Evolutionary conservation across 192 early-diverging fungal species (phyloP), one percentile per base, ranked within the genome.

Genomic region (Backusella morwellensis): DNA sequence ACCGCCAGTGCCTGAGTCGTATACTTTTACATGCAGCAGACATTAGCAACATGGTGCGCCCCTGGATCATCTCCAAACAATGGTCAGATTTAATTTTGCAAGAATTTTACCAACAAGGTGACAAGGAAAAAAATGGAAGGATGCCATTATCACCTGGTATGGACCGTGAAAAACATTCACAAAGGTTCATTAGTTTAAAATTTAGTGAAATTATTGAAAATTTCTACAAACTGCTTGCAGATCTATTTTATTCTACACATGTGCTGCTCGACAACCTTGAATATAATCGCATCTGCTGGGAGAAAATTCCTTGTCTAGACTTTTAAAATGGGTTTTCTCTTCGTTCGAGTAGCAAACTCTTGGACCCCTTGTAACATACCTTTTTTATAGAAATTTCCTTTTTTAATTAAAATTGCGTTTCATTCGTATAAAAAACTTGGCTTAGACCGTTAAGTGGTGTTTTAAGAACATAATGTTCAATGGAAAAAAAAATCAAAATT

Each of bases 91-190:
- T 93, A 75, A 91, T 97, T 29, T 88, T 93, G 2, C 75, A 87
- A 72, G 96, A 97, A 80, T 96, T 94, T 66, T 93, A 92, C 72
- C 70, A 84, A 32, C 96, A 97, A 73, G 94, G 95, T 23, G 94
- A 97, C 38, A 68, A 89, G 40, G 96, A 96, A 78, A 93, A 93
- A 79, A 36, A 81, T 8, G 83, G 89, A 14, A 76, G 80, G 44
- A 77, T 97, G 26, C 93, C 93, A 0, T 81, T 96, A 4, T 93
- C 93, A 11, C 94, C 95, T 8, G 93, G 92, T 77, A 96, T 96
- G 93, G 96, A 96, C 81, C 87, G 93, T 26, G 82, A 88, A 4
- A 81, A 81, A 29, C 79, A 85, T 50, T 83, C 90, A 35, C 94
- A 93, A 67, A 85, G 84, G 68, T 85, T 91, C 67, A 94, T 96